These are phyloP conservation scores for Fusarium bactridioides DNA, from an alignment of 2,329 filamentous ascomycete genomes.

Conservation along the genomic window DNA sequence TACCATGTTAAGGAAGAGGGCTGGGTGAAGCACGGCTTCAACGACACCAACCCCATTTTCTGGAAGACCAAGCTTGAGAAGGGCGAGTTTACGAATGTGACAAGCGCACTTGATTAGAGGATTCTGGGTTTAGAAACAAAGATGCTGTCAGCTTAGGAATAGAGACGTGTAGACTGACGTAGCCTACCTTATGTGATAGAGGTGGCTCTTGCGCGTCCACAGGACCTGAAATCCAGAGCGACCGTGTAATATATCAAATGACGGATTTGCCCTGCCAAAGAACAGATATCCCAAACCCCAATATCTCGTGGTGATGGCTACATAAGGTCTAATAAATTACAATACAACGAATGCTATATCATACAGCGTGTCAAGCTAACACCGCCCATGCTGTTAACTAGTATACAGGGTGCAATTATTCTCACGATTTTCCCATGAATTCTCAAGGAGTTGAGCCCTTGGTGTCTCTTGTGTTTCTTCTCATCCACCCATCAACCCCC, in stretches of 20 bases:
- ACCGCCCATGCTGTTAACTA: neutral
- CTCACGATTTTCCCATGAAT: slow-evolving; percentile 3
- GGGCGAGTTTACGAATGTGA: slow-evolving; percentile 97
- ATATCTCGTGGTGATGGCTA: neutral
- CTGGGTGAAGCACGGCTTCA: slow-evolving; percentile 99
- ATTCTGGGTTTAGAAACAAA: slow-evolving; percentile 1
- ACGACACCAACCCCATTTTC: slow-evolving; percentile 98
- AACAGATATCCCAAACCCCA: slow-evolving; percentile 3
- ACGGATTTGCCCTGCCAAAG: slow-evolving; percentile 40
- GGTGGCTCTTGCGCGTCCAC: slow-evolving; percentile 13
- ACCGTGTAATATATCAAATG: slow-evolving; percentile 42
- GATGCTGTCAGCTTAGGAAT: neutral
- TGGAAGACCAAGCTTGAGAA: slow-evolving; percentile 99
- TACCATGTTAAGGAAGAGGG: slow-evolving; percentile 99
- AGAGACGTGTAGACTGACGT: slow-evolving; percentile 5
- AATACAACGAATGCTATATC: slow-evolving; percentile 4
- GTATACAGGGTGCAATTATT: neutral
- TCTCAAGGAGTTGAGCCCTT: neutral
- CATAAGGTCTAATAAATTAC: slow-evolving; percentile 8
- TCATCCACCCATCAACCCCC: slow-evolving; percentile 61
- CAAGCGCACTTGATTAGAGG: slow-evolving; percentile 70
- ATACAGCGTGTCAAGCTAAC: neutral
- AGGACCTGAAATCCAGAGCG: slow-evolving; percentile 18
- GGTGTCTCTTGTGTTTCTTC: slow-evolving; percentile 29
- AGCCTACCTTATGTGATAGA: slow-evolving; percentile 25